Conservation (phyloP, 345 rosid genomes). For the Dipteronia dyeriana region DNA sequence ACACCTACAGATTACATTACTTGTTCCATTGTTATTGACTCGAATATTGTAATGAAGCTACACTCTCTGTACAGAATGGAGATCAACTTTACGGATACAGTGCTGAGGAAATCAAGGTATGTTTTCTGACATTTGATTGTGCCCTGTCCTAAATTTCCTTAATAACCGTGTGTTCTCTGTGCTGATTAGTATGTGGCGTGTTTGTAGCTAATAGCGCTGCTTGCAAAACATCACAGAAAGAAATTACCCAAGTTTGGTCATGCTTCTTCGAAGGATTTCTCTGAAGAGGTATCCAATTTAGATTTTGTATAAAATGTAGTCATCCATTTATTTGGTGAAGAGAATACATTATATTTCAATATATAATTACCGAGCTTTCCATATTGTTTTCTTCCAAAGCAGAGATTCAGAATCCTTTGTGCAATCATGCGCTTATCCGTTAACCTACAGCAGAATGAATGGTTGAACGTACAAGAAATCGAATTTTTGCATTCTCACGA, state of each 20-base stretch:
- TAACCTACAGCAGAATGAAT: conserved; percentile 45
- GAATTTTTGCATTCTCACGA: conserved; percentile 35
- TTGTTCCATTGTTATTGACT: conserved; percentile 14
- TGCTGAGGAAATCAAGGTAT: conserved; percentile 66
- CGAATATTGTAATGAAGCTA: conserved; percentile 8
- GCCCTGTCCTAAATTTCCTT: neutral
- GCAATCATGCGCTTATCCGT: conserved; percentile 51
- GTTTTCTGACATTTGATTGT: conserved; percentile 14
- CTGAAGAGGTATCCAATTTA: conserved; percentile 45
- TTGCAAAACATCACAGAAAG: conserved; percentile 66
- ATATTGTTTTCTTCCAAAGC: conserved; percentile 38
- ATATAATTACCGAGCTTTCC: conserved; percentile 3
- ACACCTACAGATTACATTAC: neutral
- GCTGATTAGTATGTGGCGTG: conserved; percentile 21
- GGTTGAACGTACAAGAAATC: conserved; percentile 37
- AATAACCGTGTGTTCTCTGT: neutral
- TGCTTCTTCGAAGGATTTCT: conserved; percentile 36
- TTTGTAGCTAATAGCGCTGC: conserved; percentile 63
- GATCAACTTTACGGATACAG: conserved; percentile 61
- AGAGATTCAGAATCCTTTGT: conserved; percentile 51
- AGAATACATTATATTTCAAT: neutral
- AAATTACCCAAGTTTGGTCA: conserved; percentile 54
- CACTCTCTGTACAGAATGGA: conserved; percentile 46
- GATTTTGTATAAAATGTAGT: neutral
- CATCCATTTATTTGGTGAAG: conserved; percentile 1